A percentile compares a stretch with the other conserved stretches of the same genome.
phyloP scores from a whole-genome alignment of 305 asterid genomes.

The Fraxinus nigra region DNA sequence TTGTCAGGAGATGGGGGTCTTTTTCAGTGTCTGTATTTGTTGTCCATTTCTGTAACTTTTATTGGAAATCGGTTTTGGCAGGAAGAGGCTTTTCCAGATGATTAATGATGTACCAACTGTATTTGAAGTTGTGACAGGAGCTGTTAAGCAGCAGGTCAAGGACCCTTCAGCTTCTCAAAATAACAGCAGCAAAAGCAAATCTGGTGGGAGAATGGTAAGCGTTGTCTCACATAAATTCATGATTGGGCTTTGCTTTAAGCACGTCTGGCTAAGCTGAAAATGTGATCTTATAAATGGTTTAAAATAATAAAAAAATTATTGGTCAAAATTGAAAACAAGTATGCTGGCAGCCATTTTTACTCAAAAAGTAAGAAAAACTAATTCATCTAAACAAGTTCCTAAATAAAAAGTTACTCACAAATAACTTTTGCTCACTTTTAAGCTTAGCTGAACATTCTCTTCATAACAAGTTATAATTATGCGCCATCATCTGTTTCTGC shows the following conservation, averaged over 20 bases:
- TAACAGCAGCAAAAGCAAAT: conserved; percentile 55
- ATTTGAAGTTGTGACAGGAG: conserved; percentile 60
- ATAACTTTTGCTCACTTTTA: background rate
- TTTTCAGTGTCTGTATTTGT: background rate
- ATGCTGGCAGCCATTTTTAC: background rate
- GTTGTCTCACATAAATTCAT: background rate
- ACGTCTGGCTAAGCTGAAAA: background rate
- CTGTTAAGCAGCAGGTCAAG: conserved; percentile 41
- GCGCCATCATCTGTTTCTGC: conserved; percentile 1
- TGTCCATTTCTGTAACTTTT: background rate
- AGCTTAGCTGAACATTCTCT: background rate
- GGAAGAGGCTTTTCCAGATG: conserved; percentile 85
- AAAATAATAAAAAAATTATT: background rate
- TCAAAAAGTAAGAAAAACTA: background rate
- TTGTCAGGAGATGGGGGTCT: background rate
- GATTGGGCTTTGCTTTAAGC: background rate
- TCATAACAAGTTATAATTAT: background rate
- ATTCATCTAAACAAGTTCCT: background rate
- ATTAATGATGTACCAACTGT: conserved; percentile 69
- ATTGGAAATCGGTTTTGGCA: conserved; percentile 25
- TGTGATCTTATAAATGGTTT: background rate
- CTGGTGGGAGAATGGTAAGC: conserved; percentile 48
- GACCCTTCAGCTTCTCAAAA: conserved; percentile 34
- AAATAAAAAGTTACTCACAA: background rate
- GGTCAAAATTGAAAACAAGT: background rate